Base-by-base conservation (phyloP, 495 filamentous ascomycete species). In the Lineolata rhizophorae region DNA sequence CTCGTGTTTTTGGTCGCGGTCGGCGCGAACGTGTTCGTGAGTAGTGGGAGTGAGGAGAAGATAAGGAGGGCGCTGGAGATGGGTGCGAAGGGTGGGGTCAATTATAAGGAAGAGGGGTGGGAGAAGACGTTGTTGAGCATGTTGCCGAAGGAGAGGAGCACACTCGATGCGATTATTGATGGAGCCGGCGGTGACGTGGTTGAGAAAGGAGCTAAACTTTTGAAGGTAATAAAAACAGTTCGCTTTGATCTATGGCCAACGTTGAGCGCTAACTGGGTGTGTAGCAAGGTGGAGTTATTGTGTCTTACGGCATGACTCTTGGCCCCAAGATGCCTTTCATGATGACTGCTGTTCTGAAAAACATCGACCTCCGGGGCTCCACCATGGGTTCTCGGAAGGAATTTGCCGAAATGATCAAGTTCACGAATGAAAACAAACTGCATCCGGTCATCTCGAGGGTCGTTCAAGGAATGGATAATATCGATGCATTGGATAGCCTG, bases 371-470 rank as follows among this genome's bases (percentile, higher is more conserved):
- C 2, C 41, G 42, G 5, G 52, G 52, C 28, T 50, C 47, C 13
- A 57, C 54, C n/a, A 57, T 57, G 54, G 54, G 54, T 13, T 55
- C 52, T n/a, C 26, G 54, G 27, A 54, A 54, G 35, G 54, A 57
- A 31, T 57, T 57, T 32, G 45, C 50, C 5, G 52, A 55, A 17
- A 57, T 57, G 54, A 44, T 57, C 3, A 33, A 42, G 25, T 57
- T 57, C 34, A 49, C 55, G 10, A 36, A 35, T 14, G 22, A 41
- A 21, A 50, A 51, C 32, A 38, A 51, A 11, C 25, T 57, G 27
- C 42, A 38, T 33, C 54, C 54, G n/a, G 40, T 55, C 10, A 41
- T 57, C 8, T 49, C 45, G 13, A 31, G 51, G 26, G 32, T 35
- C 4, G 47, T 50, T 4, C 38, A 42, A 19, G 50, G 51, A 0